Percentiles rank a stretch among this genome's conserved stretches.
phyloP scores from a whole-genome alignment of 768 basidiomycete genomes.

The Coprinellus micaceus region DNA sequence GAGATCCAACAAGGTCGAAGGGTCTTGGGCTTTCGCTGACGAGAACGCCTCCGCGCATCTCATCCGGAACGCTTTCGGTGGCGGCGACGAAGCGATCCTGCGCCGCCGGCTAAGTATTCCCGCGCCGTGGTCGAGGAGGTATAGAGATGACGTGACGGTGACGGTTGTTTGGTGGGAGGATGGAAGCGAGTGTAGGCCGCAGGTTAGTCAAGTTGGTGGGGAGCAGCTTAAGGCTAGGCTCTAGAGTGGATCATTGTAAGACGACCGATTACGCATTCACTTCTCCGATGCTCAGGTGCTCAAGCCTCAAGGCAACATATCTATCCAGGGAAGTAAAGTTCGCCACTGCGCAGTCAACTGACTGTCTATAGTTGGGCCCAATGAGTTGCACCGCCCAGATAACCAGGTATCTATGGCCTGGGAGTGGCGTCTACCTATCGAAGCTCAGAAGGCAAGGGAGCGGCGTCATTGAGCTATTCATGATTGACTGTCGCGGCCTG shows the following conservation, averaged over 20 bases:
- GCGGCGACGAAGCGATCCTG: constrained; percentile 59
- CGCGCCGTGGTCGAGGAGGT: constrained; percentile 70
- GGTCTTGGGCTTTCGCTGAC: constrained; percentile 77
- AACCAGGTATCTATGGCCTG: too few relatives aligned
- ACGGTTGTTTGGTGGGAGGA: constrained; percentile 86
- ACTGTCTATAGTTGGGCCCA: too few relatives aligned
- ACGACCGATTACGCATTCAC: too few relatives aligned
- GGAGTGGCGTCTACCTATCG: too few relatives aligned
- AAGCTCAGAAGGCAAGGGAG: too few relatives aligned
- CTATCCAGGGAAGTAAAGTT: too few relatives aligned
- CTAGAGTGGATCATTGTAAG: constrained; percentile 23
- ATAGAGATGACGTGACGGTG: constrained; percentile 82
- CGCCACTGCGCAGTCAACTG: too few relatives aligned
- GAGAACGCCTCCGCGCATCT: constrained; percentile 78
- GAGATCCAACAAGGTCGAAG: constrained; percentile 32
- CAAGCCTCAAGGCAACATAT: too few relatives aligned
- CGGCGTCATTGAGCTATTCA: too few relatives aligned
- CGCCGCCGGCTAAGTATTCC: constrained; percentile 74
- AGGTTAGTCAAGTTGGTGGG: constrained; percentile 32
- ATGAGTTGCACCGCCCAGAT: too few relatives aligned
- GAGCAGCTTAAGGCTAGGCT: constrained; percentile 52
- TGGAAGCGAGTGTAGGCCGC: constrained; percentile 42
- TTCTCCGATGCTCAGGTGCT: too few relatives aligned
- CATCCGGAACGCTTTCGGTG: constrained; percentile 91
- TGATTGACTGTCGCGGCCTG: too few relatives aligned